Evolutionary conservation across 176 grass and related monocot genomes (phyloP).

Genomic region (Ensete glaucum): DNA sequence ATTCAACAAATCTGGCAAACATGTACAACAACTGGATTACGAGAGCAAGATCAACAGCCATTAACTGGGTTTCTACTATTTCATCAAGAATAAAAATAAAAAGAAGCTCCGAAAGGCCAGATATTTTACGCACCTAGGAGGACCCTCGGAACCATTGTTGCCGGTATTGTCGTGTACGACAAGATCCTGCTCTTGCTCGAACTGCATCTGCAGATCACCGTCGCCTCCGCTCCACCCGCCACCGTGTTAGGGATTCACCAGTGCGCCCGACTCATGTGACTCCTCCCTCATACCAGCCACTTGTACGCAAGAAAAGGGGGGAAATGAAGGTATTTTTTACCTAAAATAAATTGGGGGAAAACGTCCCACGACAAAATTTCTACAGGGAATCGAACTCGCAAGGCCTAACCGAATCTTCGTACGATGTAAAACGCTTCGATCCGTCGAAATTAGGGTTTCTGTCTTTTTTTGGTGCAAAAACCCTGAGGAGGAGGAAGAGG

Average conservation of each 20-base stretch:
- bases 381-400: not conserved
- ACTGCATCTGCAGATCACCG: slow-evolving; percentile 3
- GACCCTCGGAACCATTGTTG: not conserved
- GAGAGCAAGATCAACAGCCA: not conserved
- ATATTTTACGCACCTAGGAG: not conserved
- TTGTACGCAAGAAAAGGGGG: not conserved
- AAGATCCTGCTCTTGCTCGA: slow-evolving; percentile 8
- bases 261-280: not conserved
- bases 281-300: not conserved
- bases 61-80: not conserved
- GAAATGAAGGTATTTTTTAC: not conserved
- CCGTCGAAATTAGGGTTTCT: not conserved
- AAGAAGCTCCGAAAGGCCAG: not conserved
- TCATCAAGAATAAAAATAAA: not conserved
- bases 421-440: not conserved
- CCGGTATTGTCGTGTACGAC: not conserved
- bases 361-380: not conserved
- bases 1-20: not conserved
- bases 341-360: not conserved
- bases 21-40: no score
- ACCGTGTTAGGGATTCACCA: not conserved
- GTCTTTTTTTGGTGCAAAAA: not conserved
- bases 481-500: not conserved
- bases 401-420: not conserved
- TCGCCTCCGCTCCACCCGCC: not conserved